Evolutionary conservation across 78 protist species (phyloP).

Genomic region (Dictyostelium intermedium): DNA sequence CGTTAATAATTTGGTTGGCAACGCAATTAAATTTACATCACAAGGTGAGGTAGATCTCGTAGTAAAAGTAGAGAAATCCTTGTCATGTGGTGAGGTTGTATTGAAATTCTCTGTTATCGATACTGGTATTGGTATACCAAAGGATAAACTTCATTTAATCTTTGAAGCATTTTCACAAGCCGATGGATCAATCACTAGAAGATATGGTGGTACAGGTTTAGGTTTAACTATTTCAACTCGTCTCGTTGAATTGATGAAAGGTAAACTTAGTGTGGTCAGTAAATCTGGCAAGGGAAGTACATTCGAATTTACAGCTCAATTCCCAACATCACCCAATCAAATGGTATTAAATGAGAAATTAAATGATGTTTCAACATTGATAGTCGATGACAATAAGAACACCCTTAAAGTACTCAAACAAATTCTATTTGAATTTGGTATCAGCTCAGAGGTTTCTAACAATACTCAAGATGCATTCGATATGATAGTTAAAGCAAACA

Average conservation of each 20-base stretch:
- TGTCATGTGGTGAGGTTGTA: not conserved
- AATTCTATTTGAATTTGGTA: slow-evolving; percentile 50
- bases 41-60: slow-evolving; percentile 67
- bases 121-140: slow-evolving; percentile 83
- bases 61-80: not conserved
- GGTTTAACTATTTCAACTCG: slow-evolving; percentile 86
- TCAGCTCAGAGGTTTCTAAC: slow-evolving; percentile 33
- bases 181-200: slow-evolving; percentile 84
- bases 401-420: slow-evolving; percentile 43
- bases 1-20: slow-evolving; percentile 70
- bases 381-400: slow-evolving; percentile 65
- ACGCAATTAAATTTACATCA: slow-evolving; percentile 82
- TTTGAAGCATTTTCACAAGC: slow-evolving; percentile 86
- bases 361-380: slow-evolving; percentile 35
- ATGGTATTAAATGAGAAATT: not conserved
- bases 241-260: slow-evolving; percentile 85
- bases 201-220: slow-evolving; percentile 89
- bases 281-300: slow-evolving; percentile 49
- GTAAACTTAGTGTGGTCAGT: slow-evolving; percentile 66
- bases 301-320: slow-evolving; percentile 75
- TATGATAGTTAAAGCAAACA: not conserved
- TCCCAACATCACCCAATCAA: slow-evolving; percentile 20
- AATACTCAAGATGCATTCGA: slow-evolving; percentile 33
- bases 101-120: slow-evolving; percentile 50
- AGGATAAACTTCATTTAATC: slow-evolving; percentile 58